A percentile compares a stretch with the other conserved stretches of the same genome.
Evolutionary conservation across 208 protist species (phyloP).

Genomic region (Trypanosoma cruzi): DNA sequence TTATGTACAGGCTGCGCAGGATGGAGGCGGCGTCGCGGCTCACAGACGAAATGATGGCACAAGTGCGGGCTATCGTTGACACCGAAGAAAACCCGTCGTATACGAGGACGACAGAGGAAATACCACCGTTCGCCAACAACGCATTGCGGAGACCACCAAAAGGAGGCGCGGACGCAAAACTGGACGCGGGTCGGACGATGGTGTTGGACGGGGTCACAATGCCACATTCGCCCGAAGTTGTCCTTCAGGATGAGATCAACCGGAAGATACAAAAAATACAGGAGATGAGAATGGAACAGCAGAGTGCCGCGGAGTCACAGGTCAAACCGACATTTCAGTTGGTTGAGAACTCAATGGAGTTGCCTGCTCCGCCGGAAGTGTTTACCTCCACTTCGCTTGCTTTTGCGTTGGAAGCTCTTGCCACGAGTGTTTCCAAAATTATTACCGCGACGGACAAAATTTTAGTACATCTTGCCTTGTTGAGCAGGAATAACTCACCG

Average conservation of each 20-base stretch:
- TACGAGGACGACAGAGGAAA: constrained; percentile 1
- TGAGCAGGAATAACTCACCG: constrained; percentile 39
- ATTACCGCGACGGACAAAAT: constrained; percentile 60
- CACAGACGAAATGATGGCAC: constrained; percentile 15
- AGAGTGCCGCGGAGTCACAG: constrained; percentile 35
- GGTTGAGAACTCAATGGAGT: constrained; percentile 3
- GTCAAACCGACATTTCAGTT: constrained; percentile 23
- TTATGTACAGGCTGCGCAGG: constrained; percentile 11
- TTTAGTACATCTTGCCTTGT: constrained; percentile 57
- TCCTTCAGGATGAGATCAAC: constrained; percentile 13
- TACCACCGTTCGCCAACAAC: constrained; percentile 1
- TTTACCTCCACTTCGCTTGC: constrained; percentile 67
- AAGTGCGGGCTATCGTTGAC: constrained; percentile 7
- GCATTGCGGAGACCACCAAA: not conserved
- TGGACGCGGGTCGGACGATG: not conserved
- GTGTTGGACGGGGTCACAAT: not conserved
- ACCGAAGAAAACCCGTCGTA: not conserved
- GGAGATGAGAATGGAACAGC: constrained; percentile 32
- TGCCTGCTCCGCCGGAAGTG: constrained; percentile 39
- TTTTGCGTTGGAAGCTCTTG: constrained; percentile 59
- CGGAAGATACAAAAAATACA: constrained; percentile 19
- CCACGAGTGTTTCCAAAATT: constrained; percentile 43
- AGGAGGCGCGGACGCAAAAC: not conserved
- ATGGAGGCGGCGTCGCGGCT: constrained; percentile 24
- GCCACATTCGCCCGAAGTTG: constrained; percentile 1